Conservation (phyloP, 1,284 basidiomycete species). For the Leccinum insolens region DNA sequence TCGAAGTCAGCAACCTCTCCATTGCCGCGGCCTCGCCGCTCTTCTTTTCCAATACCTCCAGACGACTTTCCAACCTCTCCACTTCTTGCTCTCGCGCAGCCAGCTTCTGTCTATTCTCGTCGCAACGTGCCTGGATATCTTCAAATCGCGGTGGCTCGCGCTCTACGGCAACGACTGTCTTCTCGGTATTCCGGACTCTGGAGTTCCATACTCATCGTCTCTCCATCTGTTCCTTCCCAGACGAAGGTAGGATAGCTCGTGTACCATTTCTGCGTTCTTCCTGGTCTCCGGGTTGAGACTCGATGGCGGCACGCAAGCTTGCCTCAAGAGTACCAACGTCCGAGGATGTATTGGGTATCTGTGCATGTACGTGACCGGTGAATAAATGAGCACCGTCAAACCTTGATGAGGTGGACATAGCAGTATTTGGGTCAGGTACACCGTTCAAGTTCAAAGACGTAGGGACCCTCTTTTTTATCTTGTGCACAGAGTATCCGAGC, state of each 20-base stretch:
- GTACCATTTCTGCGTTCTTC: slow-evolving; percentile 60
- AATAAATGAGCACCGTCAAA: slow-evolving; percentile 85
- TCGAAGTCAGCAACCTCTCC: slow-evolving; percentile 40
- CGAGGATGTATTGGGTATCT: slow-evolving; percentile 46
- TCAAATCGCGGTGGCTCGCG: slow-evolving; percentile 64
- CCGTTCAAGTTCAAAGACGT: slow-evolving; percentile 48
- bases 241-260: slow-evolving; percentile 59
- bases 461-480: slow-evolving; percentile 62
- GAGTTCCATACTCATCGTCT: slow-evolving; percentile 62
- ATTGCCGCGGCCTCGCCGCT: slow-evolving; percentile 45
- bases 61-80: slow-evolving; percentile 45
- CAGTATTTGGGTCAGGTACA: slow-evolving; percentile 38
- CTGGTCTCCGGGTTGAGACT: slow-evolving; percentile 60
- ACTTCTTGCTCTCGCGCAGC: slow-evolving; percentile 46
- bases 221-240: slow-evolving; percentile 66
- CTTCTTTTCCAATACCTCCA: slow-evolving; percentile 49
- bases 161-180: slow-evolving; percentile 61
- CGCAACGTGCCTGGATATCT: slow-evolving; percentile 52
- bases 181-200: slow-evolving; percentile 54
- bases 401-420: slow-evolving; percentile 48
- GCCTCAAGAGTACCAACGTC: slow-evolving; percentile 54
- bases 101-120: slow-evolving; percentile 49
- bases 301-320: slow-evolving; percentile 60
- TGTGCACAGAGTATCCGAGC: slow-evolving; percentile 68
- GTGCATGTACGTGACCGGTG: slow-evolving; percentile 70